Evolutionary conservation across 768 basidiomycete species (phyloP), one percentile per base, ranked within the genome.

Genomic region (Serendipita sp.): DNA sequence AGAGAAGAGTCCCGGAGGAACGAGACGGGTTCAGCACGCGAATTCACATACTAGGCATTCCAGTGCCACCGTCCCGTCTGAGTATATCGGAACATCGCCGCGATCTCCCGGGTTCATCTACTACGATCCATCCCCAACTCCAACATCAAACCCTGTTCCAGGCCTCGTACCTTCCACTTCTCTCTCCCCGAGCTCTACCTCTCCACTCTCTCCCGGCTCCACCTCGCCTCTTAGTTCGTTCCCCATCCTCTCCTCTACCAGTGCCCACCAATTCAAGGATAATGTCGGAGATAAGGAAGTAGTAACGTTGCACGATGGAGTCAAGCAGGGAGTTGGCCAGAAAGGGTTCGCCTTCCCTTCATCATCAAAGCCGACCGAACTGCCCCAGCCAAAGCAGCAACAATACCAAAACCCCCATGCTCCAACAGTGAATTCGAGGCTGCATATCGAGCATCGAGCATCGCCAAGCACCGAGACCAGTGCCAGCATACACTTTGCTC

Each of bases 41-140:
- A 58, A 58, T 34, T 11, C 24, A 31, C 53, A 58, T 34, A 58
- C 53, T 4, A 13, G 53, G 5, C 53, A 58, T 31, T 58, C 53
- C 17, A 58, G 53, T n/a, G 53, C 53, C 4, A 58, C 53, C 0
- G 53, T 58, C 30, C 53, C 53, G 2, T 58, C 53, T n/a, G 53
- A 58, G 53, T 58, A 58, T 34, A 58, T 58, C 53, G 53, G 53
- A 3, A 58, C 53, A 1, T 58, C 53, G 9, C 53, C 53, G 1
- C 53, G 53, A 22, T 58, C 53, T 9, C 53, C 53, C 17, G 26
- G 9, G 53, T 58, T 58, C 53, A 58, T 58, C 53, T 58, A 58
- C 53, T 58, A 58, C n/a, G 53, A 58, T 0, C 24, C 45, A 20
- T 48, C 45, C 20, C 45, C 45, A 5, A n/a, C n/a, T 5, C 26